Base-by-base conservation (phyloP, 2,329 filamentous ascomycete genomes). In the Alternaria gansuensis region DNA sequence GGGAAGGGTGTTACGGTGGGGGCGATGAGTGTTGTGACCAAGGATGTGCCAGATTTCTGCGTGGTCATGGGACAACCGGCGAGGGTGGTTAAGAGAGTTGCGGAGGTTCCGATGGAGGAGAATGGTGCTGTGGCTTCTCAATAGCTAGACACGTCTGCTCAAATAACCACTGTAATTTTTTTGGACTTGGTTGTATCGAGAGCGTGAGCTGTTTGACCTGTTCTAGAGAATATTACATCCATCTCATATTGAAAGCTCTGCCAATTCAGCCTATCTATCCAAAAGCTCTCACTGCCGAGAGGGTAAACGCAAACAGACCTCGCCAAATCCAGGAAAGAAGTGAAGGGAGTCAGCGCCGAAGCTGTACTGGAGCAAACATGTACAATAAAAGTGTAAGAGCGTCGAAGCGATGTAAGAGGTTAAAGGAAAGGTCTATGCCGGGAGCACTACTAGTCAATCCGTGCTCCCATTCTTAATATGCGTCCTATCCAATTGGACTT, bases 11-110 rank as follows among this genome's bases (percentile, higher is more conserved):
- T 81, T 4, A 90, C 88, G 0, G 83, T 96, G 60, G 93, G 91
- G 1, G 92, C 93, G 1, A 91, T 90, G 1, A 92, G 89, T 73
- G 90, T 96, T 4, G 92, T 96, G 24, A 95, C 91, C 2, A 95
- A 89, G 79, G 82, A 89, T 75, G 84, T 91, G n/a, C 83, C 86
- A 4, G 82, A 85, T 7, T 87, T 85, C 60, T 82, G 82, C 26
- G 82, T 88, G 8, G 87, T 86, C 0, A 88, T 82, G 21, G 89
- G 89, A 0, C 90, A 90, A 68, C 89, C 89, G 26, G 88, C 88
- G 6, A 82, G 81, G 58, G 78, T 89, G 11, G 75, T 90, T 4
- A 73, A 72, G 56, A 73, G 70, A 51, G 71, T 76, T 6, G 45
- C 59, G 36, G 60, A 61, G 11, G 57, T 70, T 8, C 41, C 58